Conservation (phyloP, 768 basidiomycete genomes). For the Boletus speciosus region DNA sequence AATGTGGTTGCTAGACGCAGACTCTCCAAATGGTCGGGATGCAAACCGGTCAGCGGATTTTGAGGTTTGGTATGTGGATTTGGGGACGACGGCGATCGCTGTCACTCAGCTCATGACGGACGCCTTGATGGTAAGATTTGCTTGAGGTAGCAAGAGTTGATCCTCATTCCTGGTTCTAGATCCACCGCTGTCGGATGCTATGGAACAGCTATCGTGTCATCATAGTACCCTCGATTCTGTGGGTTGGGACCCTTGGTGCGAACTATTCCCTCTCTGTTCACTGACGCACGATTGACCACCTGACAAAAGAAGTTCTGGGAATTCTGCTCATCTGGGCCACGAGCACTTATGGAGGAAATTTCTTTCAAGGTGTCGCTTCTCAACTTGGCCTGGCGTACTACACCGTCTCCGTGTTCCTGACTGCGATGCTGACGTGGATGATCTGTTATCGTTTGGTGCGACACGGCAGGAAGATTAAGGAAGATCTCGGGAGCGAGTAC, state of each 20-base stretch:
- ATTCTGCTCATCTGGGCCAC: background rate
- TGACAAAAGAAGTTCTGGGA: background rate
- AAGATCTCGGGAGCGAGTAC: background rate
- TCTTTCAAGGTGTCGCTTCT: background rate
- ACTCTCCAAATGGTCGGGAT: no score
- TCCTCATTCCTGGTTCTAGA: no score
- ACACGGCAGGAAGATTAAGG: background rate
- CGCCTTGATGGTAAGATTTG: no score
- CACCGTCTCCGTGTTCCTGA: background rate
- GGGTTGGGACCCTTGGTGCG: no score
- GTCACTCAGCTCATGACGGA: no score
- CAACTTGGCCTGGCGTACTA: background rate
- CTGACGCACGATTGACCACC: background rate
- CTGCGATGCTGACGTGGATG: background rate
- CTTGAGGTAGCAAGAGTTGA: background rate
- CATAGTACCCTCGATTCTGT: no score
- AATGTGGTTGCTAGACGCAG: no score
- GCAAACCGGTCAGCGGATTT: no score
- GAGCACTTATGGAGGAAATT: background rate
- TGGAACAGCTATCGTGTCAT: no score
- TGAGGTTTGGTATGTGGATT: no score
- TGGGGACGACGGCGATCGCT: no score
- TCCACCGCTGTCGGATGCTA: no score
- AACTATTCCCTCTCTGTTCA: background rate
- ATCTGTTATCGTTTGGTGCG: background rate